phyloP scores from a whole-genome alignment of 306 rosid genomes.

The Dryas alaskensis region DNA sequence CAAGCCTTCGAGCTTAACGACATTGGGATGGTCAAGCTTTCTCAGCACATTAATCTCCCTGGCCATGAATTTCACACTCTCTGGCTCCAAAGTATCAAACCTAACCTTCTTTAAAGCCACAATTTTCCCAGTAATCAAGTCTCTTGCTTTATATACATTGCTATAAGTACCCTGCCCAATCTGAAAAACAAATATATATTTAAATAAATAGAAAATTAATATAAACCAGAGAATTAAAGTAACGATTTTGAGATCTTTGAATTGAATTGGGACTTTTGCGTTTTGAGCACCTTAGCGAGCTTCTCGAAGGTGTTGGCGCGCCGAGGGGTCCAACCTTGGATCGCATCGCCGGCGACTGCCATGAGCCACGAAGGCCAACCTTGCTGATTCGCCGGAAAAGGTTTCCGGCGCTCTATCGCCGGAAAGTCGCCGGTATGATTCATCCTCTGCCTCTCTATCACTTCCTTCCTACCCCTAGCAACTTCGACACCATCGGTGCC shows the following conservation, averaged over 20 bases:
- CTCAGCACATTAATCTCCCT: slow-evolving; percentile 88
- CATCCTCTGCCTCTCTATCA: slow-evolving; percentile 20
- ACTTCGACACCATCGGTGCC: slow-evolving; percentile 24
- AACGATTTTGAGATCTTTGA: slow-evolving; percentile 4
- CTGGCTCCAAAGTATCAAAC: slow-evolving; percentile 92
- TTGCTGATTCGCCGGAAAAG: slow-evolving; percentile 42
- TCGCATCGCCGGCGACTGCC: slow-evolving; percentile 91
- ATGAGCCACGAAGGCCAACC: slow-evolving; percentile 97
- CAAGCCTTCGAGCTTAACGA: slow-evolving; percentile 87
- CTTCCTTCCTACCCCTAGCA: slow-evolving; percentile 28
- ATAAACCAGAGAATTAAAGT: slow-evolving; percentile 9
- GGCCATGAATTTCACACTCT: slow-evolving; percentile 98
- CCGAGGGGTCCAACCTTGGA: slow-evolving; percentile 92
- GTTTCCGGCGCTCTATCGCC: slow-evolving; percentile 55
- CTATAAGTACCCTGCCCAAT: slow-evolving; percentile 99
- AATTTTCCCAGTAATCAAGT: slow-evolving; percentile 66
- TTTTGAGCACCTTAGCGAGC: slow-evolving; percentile 65
- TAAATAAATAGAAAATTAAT: background rate
- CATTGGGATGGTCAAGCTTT: slow-evolving; percentile 96
- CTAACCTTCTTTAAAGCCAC: slow-evolving; percentile 96
- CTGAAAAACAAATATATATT: slow-evolving; percentile 33
- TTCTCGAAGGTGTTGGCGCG: slow-evolving; percentile 93
- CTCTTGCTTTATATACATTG: slow-evolving; percentile 95
- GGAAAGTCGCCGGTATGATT: slow-evolving; percentile 52
- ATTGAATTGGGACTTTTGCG: background rate